A percentile compares a stretch with the other conserved stretches of the same genome.
phyloP scores from a whole-genome alignment of 2,329 filamentous ascomycete species.

The Colletotrichum acutatum region DNA sequence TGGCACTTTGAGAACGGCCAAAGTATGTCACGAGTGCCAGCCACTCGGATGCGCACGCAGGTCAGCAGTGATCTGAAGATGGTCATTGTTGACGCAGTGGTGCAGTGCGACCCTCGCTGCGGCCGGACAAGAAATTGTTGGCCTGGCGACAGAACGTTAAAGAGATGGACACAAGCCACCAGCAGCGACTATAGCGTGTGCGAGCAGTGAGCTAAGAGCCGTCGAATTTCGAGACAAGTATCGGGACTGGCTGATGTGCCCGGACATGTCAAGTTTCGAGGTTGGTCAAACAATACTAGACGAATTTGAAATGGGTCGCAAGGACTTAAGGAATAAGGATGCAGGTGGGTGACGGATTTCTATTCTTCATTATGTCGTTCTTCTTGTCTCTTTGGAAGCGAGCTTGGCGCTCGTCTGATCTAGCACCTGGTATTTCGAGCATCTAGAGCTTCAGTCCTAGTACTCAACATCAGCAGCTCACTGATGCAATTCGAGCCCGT shows the following conservation, averaged over 20 bases:
- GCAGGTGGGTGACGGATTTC: not conserved
- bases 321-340: not conserved
- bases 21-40: conserved; percentile 6
- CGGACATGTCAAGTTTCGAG: not conserved
- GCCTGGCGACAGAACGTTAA: not conserved
- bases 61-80: conserved; percentile 1
- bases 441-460: conserved; percentile 15
- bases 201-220: not conserved
- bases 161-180: not conserved
- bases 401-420: conserved; percentile 7
- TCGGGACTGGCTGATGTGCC: not conserved
- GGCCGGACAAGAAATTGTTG: not conserved
- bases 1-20: not conserved
- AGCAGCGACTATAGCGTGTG: not conserved
- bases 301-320: not conserved
- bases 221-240: not conserved
- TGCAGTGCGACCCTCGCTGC: not conserved
- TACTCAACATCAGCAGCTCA: conserved; percentile 24
- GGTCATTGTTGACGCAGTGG: not conserved
- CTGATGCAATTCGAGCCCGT: conserved; percentile 7
- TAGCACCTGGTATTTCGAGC: not conserved
- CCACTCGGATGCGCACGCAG: not conserved
- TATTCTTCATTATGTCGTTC: conserved; percentile 6
- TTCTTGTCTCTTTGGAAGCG: not conserved
- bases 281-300: not conserved